A percentile compares a stretch with the other conserved stretches of the same genome.
Evolutionary conservation across 345 rosid species (phyloP).

Genomic region (Atalantia buxifolia): DNA sequence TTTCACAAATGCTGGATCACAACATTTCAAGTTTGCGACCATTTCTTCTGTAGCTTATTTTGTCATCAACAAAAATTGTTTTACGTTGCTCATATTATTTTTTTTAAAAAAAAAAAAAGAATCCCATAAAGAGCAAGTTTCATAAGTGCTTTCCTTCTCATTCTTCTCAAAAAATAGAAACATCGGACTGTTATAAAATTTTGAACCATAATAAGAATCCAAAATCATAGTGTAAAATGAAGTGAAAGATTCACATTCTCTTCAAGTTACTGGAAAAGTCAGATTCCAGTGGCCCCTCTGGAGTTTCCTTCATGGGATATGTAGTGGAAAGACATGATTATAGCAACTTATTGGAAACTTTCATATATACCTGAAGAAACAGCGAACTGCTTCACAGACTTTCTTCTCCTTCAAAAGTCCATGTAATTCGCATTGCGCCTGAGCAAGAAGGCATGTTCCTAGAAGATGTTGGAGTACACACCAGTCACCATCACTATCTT

Average conservation of each 20-base stretch:
- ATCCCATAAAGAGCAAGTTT: neutral
- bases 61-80: neutral
- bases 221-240: neutral
- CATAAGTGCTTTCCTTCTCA: neutral
- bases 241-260: neutral
- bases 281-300: neutral
- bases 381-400: conserved; percentile 72
- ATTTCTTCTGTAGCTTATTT: neutral
- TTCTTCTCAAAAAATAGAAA: neutral
- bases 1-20: neutral
- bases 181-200: neutral
- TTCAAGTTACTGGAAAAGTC: neutral
- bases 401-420: conserved; percentile 65
- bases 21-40: neutral
- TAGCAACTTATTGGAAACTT: neutral
- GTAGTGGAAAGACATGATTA: neutral
- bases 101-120: neutral
- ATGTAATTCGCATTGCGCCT: conserved; percentile 59
- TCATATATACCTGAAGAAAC: conserved; percentile 72
- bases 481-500: conserved; percentile 75
- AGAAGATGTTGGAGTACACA: conserved; percentile 84
- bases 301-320: neutral
- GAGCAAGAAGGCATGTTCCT: conserved; percentile 88
- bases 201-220: neutral
- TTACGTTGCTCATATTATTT: too few species aligned